A percentile compares a stretch with the other conserved stretches of the same genome.
Evolutionary conservation across 108 stramenopile genomes (phyloP).

Genomic region (Discostella pseudostelligera): DNA sequence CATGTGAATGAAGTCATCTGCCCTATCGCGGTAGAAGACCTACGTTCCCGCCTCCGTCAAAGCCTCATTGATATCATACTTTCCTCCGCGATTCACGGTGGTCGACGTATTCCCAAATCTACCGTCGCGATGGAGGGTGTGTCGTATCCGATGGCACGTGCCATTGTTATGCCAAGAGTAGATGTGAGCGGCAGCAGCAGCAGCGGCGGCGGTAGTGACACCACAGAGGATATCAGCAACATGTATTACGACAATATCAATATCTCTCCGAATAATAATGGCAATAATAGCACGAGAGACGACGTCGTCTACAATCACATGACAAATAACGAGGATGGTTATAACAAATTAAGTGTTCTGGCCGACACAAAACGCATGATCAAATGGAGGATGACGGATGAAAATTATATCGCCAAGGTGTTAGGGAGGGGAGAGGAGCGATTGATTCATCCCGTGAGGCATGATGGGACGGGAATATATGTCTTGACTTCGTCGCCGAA

Average conservation of each 20-base stretch:
- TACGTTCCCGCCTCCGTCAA: conserved; percentile 1
- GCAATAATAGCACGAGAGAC: too few species aligned
- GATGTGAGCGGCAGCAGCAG: background rate
- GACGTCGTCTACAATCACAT: background rate
- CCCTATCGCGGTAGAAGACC: background rate
- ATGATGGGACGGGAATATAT: conserved; percentile 14
- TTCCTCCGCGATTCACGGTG: conserved; percentile 10
- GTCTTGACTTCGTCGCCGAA: background rate
- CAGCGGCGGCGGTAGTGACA: background rate
- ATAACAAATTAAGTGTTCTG: background rate
- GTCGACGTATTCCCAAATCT: conserved; percentile 12
- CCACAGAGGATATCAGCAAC: background rate
- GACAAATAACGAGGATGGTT: background rate
- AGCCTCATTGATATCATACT: conserved; percentile 3
- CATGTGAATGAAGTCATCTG: background rate
- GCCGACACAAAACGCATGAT: conserved; percentile 11
- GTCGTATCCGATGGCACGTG: background rate
- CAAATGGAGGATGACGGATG: conserved; percentile 7
- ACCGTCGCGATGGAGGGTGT: conserved; percentile 3
- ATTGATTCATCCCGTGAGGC: conserved; percentile 15
- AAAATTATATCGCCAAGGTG: conserved; percentile 1
- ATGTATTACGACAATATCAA: too few species aligned
- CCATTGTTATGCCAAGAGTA: conserved; percentile 1
- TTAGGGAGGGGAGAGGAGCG: conserved; percentile 2
- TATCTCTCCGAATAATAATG: too few species aligned